These are phyloP conservation scores for Glomus cerebriforme DNA, from an alignment of 192 early-diverging fungal species.

Conservation along the genomic window DNA sequence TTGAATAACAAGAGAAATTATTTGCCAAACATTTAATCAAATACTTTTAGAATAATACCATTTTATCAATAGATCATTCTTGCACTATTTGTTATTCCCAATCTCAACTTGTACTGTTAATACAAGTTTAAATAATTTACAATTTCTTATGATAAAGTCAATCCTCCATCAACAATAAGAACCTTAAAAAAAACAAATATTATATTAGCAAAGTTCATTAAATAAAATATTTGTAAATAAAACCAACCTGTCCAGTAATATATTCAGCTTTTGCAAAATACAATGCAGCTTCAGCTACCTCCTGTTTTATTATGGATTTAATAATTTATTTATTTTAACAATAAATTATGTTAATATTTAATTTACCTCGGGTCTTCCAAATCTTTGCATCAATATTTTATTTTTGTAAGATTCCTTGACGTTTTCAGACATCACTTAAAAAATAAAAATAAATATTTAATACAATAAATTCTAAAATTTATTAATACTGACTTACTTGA, in stretches of 20 bases:
- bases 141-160: background rate
- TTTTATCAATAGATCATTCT: too few relatives aligned
- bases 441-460: background rate
- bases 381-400: background rate
- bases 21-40: too few relatives aligned
- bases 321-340: background rate
- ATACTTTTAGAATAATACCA: too few relatives aligned
- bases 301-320: background rate
- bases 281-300: background rate
- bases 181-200: background rate
- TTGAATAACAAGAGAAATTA: too few relatives aligned
- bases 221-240: background rate
- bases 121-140: too few relatives aligned
- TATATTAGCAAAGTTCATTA: background rate
- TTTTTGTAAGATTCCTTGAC: background rate
- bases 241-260: background rate
- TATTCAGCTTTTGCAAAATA: background rate
- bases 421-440: background rate
- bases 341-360: background rate
- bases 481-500: conserved; percentile 49
- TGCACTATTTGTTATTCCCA: too few relatives aligned
- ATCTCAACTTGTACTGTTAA: too few relatives aligned
- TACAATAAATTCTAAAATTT: too few relatives aligned
- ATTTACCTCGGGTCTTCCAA: background rate
- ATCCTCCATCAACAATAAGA: background rate